Conservation (phyloP, 2,329 filamentous ascomycete genomes). For the Zymoseptoria crescenta region DNA sequence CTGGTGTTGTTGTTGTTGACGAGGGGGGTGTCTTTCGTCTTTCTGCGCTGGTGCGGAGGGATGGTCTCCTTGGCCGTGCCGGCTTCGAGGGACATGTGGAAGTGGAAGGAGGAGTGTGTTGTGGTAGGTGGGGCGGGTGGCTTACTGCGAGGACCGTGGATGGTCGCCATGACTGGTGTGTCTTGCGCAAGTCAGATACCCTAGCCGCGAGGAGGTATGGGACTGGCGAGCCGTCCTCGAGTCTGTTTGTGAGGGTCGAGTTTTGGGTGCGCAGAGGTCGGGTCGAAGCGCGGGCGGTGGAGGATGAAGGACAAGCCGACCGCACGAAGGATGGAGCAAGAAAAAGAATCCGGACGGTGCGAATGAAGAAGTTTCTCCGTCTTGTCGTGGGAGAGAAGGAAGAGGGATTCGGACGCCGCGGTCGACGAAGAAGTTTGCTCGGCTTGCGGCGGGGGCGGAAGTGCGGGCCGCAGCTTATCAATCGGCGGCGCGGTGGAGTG, state of each 20-base stretch:
- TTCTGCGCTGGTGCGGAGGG: neutral
- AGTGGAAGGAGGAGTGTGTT: neutral
- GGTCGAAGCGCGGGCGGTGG: too few species aligned
- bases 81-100: neutral
- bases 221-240: too few species aligned
- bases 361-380: too few species aligned
- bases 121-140: too few species aligned
- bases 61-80: neutral
- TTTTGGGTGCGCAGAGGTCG: too few species aligned
- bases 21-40: neutral
- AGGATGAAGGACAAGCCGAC: too few species aligned
- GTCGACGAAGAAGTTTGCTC: neutral
- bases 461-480: neutral
- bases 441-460: neutral
- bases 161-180: neutral
- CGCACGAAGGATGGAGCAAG: too few species aligned
- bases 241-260: too few species aligned
- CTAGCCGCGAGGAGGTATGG: neutral
- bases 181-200: neutral
- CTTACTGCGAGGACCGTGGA: neutral
- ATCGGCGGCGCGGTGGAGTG: too few species aligned
- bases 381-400: neutral
- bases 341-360: too few species aligned
- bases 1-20: too few species aligned
- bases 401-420: neutral